Evolutionary conservation across 2,329 filamentous ascomycete species (phyloP).

Genomic region (Paecilomyces sp.): DNA sequence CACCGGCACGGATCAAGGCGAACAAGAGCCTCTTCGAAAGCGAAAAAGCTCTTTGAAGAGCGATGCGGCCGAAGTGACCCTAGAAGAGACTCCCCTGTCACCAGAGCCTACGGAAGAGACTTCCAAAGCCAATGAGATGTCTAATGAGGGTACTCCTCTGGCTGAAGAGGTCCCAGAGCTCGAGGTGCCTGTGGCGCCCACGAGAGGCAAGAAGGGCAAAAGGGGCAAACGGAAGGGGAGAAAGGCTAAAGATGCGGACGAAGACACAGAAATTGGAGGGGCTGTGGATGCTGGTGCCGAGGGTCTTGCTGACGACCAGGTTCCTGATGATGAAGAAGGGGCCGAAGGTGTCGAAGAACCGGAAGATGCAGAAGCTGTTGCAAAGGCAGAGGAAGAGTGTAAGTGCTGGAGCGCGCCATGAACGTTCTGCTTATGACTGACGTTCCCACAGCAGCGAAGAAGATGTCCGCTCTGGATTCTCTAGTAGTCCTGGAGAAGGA

Average conservation of each 20-base stretch:
- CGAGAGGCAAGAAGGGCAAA: conserved; percentile 35
- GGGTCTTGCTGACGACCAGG: conserved; percentile 39
- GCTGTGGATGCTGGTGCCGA: conserved; percentile 34
- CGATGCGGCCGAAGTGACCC: conserved; percentile 27
- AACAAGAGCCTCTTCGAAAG: conserved; percentile 35
- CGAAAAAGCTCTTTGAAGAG: conserved; percentile 33
- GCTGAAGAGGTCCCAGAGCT: conserved; percentile 25
- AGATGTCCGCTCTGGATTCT: conserved; percentile 71
- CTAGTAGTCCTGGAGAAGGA: conserved; percentile 77
- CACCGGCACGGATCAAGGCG: conserved; percentile 24
- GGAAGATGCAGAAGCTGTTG: conserved; percentile 36
- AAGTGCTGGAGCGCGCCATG: conserved; percentile 16
- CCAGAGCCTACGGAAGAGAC: conserved; percentile 29
- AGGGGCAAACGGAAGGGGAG: conserved; percentile 41
- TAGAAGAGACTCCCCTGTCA: conserved; percentile 25
- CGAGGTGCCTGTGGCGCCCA: conserved; percentile 19
- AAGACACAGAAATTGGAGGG: conserved; percentile 28
- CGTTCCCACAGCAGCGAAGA: conserved; percentile 60
- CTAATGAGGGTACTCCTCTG: conserved; percentile 18
- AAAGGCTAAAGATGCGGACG: conserved; percentile 32
- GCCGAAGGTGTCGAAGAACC: conserved; percentile 41
- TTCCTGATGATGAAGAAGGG: conserved; percentile 43
- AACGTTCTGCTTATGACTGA: conserved; percentile 9
- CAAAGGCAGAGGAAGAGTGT: conserved; percentile 48
- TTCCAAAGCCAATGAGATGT: conserved; percentile 16